These are phyloP conservation scores for Lathyrus oleraceus DNA, from an alignment of 306 rosid species.

Conservation along the genomic window DNA sequence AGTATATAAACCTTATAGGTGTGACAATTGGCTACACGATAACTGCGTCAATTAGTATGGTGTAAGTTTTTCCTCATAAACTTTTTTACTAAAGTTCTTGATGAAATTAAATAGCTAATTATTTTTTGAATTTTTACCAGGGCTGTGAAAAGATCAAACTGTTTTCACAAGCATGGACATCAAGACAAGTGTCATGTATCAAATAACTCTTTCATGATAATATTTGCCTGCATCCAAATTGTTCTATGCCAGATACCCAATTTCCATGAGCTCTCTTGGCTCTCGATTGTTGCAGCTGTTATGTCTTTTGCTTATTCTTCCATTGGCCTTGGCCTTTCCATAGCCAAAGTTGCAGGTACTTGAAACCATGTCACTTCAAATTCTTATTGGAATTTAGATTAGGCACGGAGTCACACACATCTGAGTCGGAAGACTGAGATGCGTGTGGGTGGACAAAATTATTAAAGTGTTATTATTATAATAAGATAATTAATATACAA, in stretches of 20 bases:
- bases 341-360: constrained; percentile 69
- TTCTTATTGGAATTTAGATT: too few relatives aligned
- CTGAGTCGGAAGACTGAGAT: neutral
- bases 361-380: neutral
- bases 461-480: neutral
- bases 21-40: constrained; percentile 92
- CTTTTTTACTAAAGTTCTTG: neutral
- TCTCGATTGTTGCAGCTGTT: constrained; percentile 89
- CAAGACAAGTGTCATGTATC: constrained; percentile 57
- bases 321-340: constrained; percentile 90
- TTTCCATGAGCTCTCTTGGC: constrained; percentile 88
- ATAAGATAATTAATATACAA: neutral
- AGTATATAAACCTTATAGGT: constrained; percentile 77
- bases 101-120: neutral
- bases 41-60: constrained; percentile 94
- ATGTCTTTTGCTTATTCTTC: constrained; percentile 94
- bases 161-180: constrained; percentile 85
- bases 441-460: neutral
- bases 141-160: constrained; percentile 85
- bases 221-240: constrained; percentile 71
- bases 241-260: constrained; percentile 82
- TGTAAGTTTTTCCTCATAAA: constrained; percentile 53
- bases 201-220: constrained; percentile 67
- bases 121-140: constrained; percentile 37
- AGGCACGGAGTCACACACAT: neutral